A percentile compares a stretch with the other conserved stretches of the same genome.
Evolutionary conservation across 108 stramenopile species (phyloP).

Genomic region (Pseudonitzschia pungens): DNA sequence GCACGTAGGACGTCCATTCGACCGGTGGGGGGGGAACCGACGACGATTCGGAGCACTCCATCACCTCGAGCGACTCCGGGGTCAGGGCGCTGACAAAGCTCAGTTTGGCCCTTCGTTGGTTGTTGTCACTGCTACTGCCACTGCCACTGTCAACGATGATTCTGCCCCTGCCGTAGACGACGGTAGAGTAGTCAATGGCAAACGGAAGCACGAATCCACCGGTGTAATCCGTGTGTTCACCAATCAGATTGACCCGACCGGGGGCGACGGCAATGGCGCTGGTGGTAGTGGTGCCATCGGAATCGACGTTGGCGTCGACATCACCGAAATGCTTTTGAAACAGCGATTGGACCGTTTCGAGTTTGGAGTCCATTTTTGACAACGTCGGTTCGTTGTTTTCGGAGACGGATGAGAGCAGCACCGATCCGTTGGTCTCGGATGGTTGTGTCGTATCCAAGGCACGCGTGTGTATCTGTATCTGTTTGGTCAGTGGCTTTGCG

Average conservation of each 20-base stretch:
- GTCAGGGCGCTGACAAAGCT: slow-evolving; percentile 55
- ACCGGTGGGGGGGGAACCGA: slow-evolving; percentile 53
- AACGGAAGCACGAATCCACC: slow-evolving; percentile 94
- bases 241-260: slow-evolving; percentile 88
- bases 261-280: slow-evolving; percentile 57
- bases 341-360: not conserved
- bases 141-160: not conserved
- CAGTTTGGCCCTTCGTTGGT: slow-evolving; percentile 12
- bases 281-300: not conserved
- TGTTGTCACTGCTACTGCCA: not conserved
- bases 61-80: slow-evolving; percentile 36
- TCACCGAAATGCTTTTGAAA: slow-evolving; percentile 8
- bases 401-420: not conserved
- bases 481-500: not conserved
- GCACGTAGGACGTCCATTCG: slow-evolving; percentile 90
- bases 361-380: not conserved
- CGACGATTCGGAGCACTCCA: slow-evolving; percentile 44
- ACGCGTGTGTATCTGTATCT: not conserved
- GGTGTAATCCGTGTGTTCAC: slow-evolving; percentile 98
- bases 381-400: not conserved
- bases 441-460: not conserved
- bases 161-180: slow-evolving; percentile 63
- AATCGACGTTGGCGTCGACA: too few relatives aligned
- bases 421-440: not conserved
- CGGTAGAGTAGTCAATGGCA: slow-evolving; percentile 82